Evolutionary conservation across 2,329 filamentous ascomycete species (phyloP).

Genomic region (Fusarium burgessii): DNA sequence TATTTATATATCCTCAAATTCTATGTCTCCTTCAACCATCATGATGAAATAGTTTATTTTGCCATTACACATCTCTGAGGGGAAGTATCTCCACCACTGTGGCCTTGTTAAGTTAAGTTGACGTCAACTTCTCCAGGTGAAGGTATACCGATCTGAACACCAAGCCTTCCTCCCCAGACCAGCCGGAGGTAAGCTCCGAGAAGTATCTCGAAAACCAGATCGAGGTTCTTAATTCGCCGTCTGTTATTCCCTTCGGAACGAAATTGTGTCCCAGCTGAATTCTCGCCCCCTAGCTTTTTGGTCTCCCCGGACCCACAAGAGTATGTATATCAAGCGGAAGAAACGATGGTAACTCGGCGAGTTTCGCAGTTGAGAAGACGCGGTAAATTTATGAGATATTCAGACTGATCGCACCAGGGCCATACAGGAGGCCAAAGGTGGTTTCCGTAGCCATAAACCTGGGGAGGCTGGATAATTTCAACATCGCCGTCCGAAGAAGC

Average conservation of each 20-base stretch:
- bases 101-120: constrained; percentile 19
- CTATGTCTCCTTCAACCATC: not conserved
- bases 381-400: not conserved
- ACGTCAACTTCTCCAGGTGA: constrained; percentile 32
- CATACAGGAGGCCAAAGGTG: not conserved
- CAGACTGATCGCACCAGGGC: not conserved
- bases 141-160: constrained; percentile 8
- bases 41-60: constrained; percentile 13
- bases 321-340: not conserved
- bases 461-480: not conserved
- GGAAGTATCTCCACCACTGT: constrained; percentile 7
- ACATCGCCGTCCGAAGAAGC: not conserved
- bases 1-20: constrained; percentile 10
- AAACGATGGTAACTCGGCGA: not conserved
- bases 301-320: constrained; percentile 10
- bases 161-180: constrained; percentile 9
- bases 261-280: constrained; percentile 6
- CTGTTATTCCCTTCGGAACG: not conserved
- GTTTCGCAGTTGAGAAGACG: not conserved
- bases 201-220: not conserved
- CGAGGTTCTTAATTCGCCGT: not conserved
- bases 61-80: not conserved
- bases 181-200: constrained; percentile 30
- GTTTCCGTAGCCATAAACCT: not conserved
- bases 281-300: constrained; percentile 1